These are phyloP conservation scores for Tricholoma terreum DNA, from an alignment of 768 basidiomycete species.

Conservation along the genomic window DNA sequence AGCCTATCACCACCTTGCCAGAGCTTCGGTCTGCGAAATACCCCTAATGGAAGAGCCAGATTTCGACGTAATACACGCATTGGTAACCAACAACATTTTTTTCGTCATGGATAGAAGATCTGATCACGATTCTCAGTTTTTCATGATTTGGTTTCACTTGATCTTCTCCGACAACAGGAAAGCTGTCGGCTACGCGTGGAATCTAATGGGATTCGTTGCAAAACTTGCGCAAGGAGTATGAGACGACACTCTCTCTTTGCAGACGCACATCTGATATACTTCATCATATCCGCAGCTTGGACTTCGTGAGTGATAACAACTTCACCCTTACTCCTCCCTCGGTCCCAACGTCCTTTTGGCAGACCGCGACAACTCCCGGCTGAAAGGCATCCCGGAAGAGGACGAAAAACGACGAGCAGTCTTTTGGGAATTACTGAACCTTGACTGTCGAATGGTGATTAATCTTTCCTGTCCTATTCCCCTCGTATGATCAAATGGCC, in stretches of 20 bases:
- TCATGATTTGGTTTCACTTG: conserved; percentile 73
- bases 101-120: neutral
- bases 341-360: conserved; percentile 11
- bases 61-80: conserved; percentile 65
- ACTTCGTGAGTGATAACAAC: conserved; percentile 47
- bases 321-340: neutral
- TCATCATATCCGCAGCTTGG: conserved; percentile 47
- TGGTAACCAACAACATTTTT: conserved; percentile 39
- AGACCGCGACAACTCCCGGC: conserved; percentile 68
- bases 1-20: conserved; percentile 62
- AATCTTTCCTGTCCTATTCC: neutral
- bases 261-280: conserved; percentile 11
- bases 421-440: conserved; percentile 72
- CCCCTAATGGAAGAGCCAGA: conserved; percentile 75
- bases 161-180: conserved; percentile 75
- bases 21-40: conserved; percentile 68
- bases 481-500: neutral
- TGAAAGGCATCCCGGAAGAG: conserved; percentile 69
- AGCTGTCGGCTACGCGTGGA: conserved; percentile 72
- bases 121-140: conserved; percentile 34
- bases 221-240: conserved; percentile 73
- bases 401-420: conserved; percentile 65
- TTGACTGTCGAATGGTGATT: conserved; percentile 64
- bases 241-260: conserved; percentile 7
- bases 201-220: conserved; percentile 69